phyloP scores from a whole-genome alignment of 305 asterid genomes.

The Stenogyne calaminthoides region DNA sequence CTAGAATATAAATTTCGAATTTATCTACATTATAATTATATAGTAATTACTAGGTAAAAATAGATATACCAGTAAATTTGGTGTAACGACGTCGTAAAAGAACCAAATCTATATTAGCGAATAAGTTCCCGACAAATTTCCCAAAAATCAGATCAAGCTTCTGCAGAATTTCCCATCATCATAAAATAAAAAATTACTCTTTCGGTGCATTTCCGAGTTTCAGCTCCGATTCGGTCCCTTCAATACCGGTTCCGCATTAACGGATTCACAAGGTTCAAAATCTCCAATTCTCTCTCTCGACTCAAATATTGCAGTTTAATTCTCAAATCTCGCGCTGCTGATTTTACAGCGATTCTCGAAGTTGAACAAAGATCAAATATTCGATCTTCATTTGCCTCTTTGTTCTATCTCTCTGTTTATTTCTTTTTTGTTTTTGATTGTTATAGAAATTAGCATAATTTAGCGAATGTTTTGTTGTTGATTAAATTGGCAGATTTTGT shows the following conservation, averaged over 20 bases:
- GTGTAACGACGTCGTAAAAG: no score
- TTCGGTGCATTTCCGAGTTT: neutral
- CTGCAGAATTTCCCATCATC: slow-evolving; percentile 9
- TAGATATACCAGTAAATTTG: no score
- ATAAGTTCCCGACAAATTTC: slow-evolving; percentile 8
- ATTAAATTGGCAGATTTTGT: slow-evolving; percentile 22
- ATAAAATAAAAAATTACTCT: slow-evolving; percentile 2
- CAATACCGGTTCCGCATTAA: slow-evolving; percentile 2
- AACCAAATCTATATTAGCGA: no score
- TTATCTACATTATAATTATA: no score
- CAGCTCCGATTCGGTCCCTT: slow-evolving; percentile 24
- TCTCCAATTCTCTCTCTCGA: slow-evolving; percentile 5
- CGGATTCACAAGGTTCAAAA: slow-evolving; percentile 24
- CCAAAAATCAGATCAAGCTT: slow-evolving; percentile 29
- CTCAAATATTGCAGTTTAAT: neutral
- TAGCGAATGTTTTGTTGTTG: slow-evolving; percentile 13
- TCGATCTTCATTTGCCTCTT: slow-evolving; percentile 12
- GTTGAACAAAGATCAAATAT: neutral
- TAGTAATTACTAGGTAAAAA: no score
- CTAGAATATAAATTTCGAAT: no score
- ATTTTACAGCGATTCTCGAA: slow-evolving; percentile 4
- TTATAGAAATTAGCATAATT: slow-evolving; percentile 12
- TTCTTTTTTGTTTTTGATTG: neutral
- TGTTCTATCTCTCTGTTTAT: neutral
- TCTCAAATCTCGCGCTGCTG: slow-evolving; percentile 18